A percentile compares a stretch with the other conserved stretches of the same genome.
Conservation (phyloP, 177 flowering plant species). For the Vitis hybrid region DNA sequence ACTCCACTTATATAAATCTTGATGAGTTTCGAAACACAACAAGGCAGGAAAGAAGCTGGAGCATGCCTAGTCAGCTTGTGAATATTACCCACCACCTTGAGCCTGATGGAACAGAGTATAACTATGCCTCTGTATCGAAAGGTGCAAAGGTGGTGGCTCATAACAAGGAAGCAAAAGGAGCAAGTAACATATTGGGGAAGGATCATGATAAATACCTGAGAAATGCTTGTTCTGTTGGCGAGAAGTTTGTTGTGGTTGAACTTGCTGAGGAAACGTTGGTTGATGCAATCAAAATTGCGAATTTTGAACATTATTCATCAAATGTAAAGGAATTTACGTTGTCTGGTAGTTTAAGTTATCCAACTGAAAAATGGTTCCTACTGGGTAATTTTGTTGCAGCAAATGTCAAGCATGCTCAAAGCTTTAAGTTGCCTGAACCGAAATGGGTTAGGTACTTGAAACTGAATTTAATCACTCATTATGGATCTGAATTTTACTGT, state of each 20-base stretch:
- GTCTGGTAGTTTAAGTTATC: slow-evolving; percentile 71
- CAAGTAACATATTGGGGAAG: slow-evolving; percentile 62
- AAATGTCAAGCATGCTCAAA: slow-evolving; percentile 72
- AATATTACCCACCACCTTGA: slow-evolving; percentile 69
- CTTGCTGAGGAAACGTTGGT: slow-evolving; percentile 81
- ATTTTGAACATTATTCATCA: slow-evolving; percentile 84
- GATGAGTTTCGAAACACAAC: slow-evolving; percentile 58
- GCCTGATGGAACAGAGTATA: slow-evolving; percentile 70
- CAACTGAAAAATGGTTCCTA: slow-evolving; percentile 57
- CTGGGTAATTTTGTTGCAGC: slow-evolving; percentile 69
- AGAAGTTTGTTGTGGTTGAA: slow-evolving; percentile 71
- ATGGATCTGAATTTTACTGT: slow-evolving; percentile 88
- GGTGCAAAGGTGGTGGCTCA: slow-evolving; percentile 83
- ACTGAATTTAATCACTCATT: slow-evolving; percentile 63
- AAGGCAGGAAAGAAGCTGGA: slow-evolving; percentile 29
- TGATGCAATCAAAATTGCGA: slow-evolving; percentile 78
- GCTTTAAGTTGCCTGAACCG: slow-evolving; percentile 68
- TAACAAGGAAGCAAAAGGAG: slow-evolving; percentile 85
- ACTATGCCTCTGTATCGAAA: slow-evolving; percentile 76
- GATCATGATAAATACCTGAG: slow-evolving; percentile 80
- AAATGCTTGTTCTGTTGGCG: slow-evolving; percentile 83
- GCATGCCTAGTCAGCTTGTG: slow-evolving; percentile 25
- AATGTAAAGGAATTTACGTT: slow-evolving; percentile 76
- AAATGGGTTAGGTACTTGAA: slow-evolving; percentile 84
- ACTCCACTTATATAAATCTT: slow-evolving; percentile 42